These are phyloP conservation scores for Sugiyamaella novakii DNA, from an alignment of 1,139 yeast species.

Conservation along the genomic window DNA sequence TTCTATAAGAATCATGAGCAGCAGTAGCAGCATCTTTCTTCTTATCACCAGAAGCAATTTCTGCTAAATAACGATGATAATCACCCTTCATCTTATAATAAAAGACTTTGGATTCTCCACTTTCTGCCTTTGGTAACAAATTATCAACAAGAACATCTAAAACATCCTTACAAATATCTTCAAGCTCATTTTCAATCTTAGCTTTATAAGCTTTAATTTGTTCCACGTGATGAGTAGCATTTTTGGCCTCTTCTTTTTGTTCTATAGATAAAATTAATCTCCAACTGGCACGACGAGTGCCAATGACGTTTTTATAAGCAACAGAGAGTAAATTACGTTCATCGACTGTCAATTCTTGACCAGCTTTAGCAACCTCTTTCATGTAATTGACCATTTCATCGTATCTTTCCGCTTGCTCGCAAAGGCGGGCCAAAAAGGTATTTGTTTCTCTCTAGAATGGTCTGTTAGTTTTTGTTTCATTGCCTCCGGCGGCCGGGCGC, in stretches of 20 bases:
- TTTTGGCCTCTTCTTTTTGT: slow-evolving; percentile 98
- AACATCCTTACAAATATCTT: slow-evolving; percentile 94
- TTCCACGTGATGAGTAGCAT: slow-evolving; percentile 77
- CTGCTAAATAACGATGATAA: slow-evolving; percentile 98
- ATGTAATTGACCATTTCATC: slow-evolving; percentile 99
- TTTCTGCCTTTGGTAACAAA: slow-evolving; percentile 91
- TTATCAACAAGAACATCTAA: slow-evolving; percentile 83
- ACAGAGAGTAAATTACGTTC: slow-evolving; percentile 97
- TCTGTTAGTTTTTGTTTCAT: not conserved
- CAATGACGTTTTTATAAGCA: slow-evolving; percentile 97
- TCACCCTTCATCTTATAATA: slow-evolving; percentile 99
- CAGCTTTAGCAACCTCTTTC: slow-evolving; percentile 96
- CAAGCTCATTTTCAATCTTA: slow-evolving; percentile 91
- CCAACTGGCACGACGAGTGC: slow-evolving; percentile 99
- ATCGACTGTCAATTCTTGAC: slow-evolving; percentile 94
- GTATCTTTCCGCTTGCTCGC: slow-evolving; percentile 99
- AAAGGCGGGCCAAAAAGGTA: slow-evolving; percentile 94
- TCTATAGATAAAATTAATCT: slow-evolving; percentile 98
- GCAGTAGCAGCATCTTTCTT: slow-evolving; percentile 94
- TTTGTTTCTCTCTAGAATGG: slow-evolving; percentile 80
- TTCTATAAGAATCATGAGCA: slow-evolving; percentile 92
- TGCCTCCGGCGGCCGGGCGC: too few relatives aligned
- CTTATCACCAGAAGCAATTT: slow-evolving; percentile 89
- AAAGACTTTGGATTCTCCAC: slow-evolving; percentile 97
- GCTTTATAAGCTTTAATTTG: slow-evolving; percentile 94